A percentile compares a stretch with the other conserved stretches of the same genome.
These are phyloP conservation scores for Zizania latifolia DNA, from an alignment of 176 grass and related monocot genomes.

Conservation along the genomic window DNA sequence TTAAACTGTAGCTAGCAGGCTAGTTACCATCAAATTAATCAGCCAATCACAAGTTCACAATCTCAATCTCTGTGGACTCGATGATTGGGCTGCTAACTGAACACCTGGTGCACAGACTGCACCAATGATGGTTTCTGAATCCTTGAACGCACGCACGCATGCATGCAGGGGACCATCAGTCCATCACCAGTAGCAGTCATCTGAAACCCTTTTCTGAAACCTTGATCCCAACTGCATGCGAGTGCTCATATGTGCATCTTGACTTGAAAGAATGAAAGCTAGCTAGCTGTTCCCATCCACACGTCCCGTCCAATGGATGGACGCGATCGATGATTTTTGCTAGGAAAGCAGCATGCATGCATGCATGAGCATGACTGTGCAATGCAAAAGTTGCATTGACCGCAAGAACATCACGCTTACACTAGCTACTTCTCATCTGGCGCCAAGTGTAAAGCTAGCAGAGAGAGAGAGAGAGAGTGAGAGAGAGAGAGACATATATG, in stretches of 20 bases:
- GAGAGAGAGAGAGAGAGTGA: no score
- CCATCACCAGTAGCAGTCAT: neutral
- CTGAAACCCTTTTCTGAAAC: neutral
- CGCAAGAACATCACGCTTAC: neutral
- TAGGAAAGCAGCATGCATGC: neutral
- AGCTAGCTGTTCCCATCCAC: neutral
- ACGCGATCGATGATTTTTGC: neutral
- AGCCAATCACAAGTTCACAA: neutral
- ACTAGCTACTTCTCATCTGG: neutral
- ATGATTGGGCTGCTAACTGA: neutral
- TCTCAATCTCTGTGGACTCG: neutral
- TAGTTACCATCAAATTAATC: neutral
- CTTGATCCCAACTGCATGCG: no score
- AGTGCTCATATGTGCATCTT: neutral
- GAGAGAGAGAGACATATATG: slow-evolving; percentile 10
- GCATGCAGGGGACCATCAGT: slow-evolving; percentile 11
- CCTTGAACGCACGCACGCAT: neutral
- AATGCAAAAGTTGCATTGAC: neutral
- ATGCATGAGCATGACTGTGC: neutral
- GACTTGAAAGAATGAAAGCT: no score
- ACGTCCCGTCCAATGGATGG: neutral
- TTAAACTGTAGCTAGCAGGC: neutral
- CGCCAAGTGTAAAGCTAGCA: slow-evolving; percentile 23
- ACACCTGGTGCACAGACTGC: no score
- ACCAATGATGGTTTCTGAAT: neutral